These are phyloP conservation scores for Macrocybe gigantea DNA, from an alignment of 768 basidiomycete genomes.

Conservation along the genomic window DNA sequence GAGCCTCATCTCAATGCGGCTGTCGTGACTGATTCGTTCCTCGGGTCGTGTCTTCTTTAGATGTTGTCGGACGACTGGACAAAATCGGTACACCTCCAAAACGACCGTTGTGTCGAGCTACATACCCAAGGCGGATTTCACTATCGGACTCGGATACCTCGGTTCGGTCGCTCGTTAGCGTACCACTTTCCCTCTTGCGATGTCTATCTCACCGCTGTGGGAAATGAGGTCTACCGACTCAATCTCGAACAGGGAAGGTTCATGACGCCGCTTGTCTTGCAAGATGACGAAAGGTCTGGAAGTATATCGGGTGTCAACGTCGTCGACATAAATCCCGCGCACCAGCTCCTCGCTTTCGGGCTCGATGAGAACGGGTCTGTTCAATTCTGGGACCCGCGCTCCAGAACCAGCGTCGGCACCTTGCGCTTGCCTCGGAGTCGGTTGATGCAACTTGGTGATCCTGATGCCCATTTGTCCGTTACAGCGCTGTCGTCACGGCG, in stretches of 20 bases:
- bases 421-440: slow-evolving; percentile 54
- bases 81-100: slow-evolving; percentile 94
- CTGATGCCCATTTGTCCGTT: slow-evolving; percentile 43
- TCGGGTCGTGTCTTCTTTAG: slow-evolving; percentile 30
- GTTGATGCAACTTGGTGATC: slow-evolving; percentile 36
- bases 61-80: slow-evolving; percentile 98
- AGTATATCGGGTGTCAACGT: slow-evolving; percentile 82
- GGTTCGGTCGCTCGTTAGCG: slow-evolving; percentile 85
- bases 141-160: slow-evolving; percentile 90
- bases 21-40: background rate
- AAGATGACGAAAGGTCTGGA: slow-evolving; percentile 38
- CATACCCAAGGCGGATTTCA: slow-evolving; percentile 94
- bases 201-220: slow-evolving; percentile 77
- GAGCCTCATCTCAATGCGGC: slow-evolving; percentile 1
- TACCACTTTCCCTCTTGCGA: slow-evolving; percentile 96
- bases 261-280: slow-evolving; percentile 70
- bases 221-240: slow-evolving; percentile 85
- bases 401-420: slow-evolving; percentile 66
- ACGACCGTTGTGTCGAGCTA: slow-evolving; percentile 89
- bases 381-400: slow-evolving; percentile 96
- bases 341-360: slow-evolving; percentile 87
- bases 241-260: slow-evolving; percentile 96
- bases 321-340: slow-evolving; percentile 89
- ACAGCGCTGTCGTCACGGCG: slow-evolving; percentile 81
- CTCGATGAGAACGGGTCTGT: slow-evolving; percentile 82